Evolutionary conservation across 495 filamentous ascomycete species (phyloP), one percentile per base, ranked within the genome.

Genomic region (Pseudevernia furfuracea): DNA sequence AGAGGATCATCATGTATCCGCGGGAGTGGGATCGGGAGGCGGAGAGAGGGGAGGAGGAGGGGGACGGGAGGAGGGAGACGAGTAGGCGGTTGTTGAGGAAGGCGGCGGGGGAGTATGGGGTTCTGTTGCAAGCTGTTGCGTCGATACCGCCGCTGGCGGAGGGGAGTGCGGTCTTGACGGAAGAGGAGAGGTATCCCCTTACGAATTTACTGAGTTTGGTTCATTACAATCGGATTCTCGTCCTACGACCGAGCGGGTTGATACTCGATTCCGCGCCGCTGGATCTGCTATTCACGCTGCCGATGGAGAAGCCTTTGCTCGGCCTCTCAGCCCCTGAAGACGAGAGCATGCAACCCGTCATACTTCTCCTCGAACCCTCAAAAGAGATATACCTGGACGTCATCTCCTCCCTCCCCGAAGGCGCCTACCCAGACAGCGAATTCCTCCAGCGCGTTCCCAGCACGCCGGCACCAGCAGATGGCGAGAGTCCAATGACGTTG

Each of bases 1-100:
- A 72, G 59, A 69, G 73, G 61, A 66, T 81, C 2, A 63, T 82
- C 28, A 46, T 81, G 67, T 82, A 80, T 67, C 79, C 79, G 23
- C 68, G 66, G 53, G 69, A 66, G 9, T 80, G 78, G 78, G 69
- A 76, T 43, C 65, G 21, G 21, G 53, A 46, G 48, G 25, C 15
- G 19, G 43, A 10, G 61, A 63, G 43, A 61, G 15, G 28, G 21
- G 25, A 38, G 37, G 15, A 52, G 59, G 66, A 53, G 14, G 23
- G 23, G 10, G 44, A 67, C 66, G 23, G 80, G 64, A 41, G 30
- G 41, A 57, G 25, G 46, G 69, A 67, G 30, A 80, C 71, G n/a
- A 79, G 71, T 58, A 70, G 66, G 62, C 65, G 79, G 30, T 64
- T 82, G 63, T 66, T 82, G 69, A 70, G 72, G 53, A 67, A 68